Evolutionary conservation across 441 rosid species (phyloP).

Genomic region (Gossypium laxum): DNA sequence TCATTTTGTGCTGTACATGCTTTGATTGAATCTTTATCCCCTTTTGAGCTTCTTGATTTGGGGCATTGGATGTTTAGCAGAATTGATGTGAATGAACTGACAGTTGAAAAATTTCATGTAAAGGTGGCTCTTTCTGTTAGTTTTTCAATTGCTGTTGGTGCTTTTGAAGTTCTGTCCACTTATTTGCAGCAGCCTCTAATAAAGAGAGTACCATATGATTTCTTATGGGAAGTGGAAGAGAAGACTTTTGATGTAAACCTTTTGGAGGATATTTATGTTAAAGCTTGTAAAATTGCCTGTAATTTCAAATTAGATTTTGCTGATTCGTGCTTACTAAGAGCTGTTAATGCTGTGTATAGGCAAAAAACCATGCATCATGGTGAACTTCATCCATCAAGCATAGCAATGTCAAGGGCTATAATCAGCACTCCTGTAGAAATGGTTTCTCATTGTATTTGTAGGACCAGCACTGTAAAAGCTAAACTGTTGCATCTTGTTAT

Average conservation of each 20-base stretch:
- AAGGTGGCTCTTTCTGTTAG: slow-evolving; percentile 38
- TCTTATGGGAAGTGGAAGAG: slow-evolving; percentile 47
- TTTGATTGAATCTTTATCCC: slow-evolving; percentile 51
- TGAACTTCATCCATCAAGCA: slow-evolving; percentile 49
- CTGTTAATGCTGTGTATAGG: slow-evolving; percentile 35
- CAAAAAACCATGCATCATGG: slow-evolving; percentile 28
- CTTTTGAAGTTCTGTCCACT: slow-evolving; percentile 45
- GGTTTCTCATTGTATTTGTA: slow-evolving; percentile 46
- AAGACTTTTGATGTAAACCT: slow-evolving; percentile 34
- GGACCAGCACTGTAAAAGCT: slow-evolving; percentile 46
- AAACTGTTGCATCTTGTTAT: slow-evolving; percentile 51
- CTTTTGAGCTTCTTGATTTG: slow-evolving; percentile 54
- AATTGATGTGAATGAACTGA: slow-evolving; percentile 26
- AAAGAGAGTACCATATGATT: slow-evolving; percentile 34
- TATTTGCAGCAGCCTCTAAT: slow-evolving; percentile 44
- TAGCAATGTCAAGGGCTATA: slow-evolving; percentile 43
- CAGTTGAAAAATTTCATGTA: slow-evolving; percentile 24
- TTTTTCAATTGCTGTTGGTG: slow-evolving; percentile 53
- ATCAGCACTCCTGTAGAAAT: slow-evolving; percentile 51
- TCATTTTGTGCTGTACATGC: slow-evolving; percentile 44
- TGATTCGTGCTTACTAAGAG: slow-evolving; percentile 61
- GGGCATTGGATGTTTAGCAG: slow-evolving; percentile 49
- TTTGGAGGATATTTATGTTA: slow-evolving; percentile 50
- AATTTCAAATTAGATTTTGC: slow-evolving; percentile 39
- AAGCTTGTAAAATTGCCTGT: slow-evolving; percentile 48